Evolutionary conservation across 306 rosid genomes (phyloP).

Genomic region (Dalbergia cochinchinensis): DNA sequence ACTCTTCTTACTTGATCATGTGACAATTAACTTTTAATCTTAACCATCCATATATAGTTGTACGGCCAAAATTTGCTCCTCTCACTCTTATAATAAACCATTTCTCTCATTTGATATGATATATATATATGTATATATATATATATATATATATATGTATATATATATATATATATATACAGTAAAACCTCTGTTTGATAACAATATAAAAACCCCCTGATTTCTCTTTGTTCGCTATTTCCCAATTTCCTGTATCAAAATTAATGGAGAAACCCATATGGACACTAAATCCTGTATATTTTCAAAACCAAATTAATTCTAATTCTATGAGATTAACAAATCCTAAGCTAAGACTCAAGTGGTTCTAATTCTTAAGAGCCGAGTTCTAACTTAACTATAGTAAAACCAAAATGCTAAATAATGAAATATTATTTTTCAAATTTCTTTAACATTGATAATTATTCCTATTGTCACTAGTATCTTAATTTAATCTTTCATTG

Average conservation of each 20-base stretch:
- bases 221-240: not conserved
- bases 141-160: too few species aligned
- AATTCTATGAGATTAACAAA: not conserved
- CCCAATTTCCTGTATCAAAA: not conserved
- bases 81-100: too few species aligned
- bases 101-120: too few species aligned
- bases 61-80: too few species aligned
- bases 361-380: constrained; percentile 9
- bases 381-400: constrained; percentile 13
- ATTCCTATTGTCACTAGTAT: constrained; percentile 11
- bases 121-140: too few species aligned
- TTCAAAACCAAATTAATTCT: not conserved
- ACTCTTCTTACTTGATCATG: too few species aligned
- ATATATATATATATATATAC: too few species aligned
- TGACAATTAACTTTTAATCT: too few species aligned
- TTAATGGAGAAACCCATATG: not conserved
- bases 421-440: not conserved
- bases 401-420: constrained; percentile 2
- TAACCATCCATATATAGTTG: too few species aligned
- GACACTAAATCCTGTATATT: constrained; percentile 10
- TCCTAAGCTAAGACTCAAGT: not conserved
- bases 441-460: constrained; percentile 16
- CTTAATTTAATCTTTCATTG: constrained; percentile 16
- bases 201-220: not conserved
- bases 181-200: not conserved